phyloP scores from a whole-genome alignment of 2,329 filamentous ascomycete genomes.

The Epichloe gansuensis region DNA sequence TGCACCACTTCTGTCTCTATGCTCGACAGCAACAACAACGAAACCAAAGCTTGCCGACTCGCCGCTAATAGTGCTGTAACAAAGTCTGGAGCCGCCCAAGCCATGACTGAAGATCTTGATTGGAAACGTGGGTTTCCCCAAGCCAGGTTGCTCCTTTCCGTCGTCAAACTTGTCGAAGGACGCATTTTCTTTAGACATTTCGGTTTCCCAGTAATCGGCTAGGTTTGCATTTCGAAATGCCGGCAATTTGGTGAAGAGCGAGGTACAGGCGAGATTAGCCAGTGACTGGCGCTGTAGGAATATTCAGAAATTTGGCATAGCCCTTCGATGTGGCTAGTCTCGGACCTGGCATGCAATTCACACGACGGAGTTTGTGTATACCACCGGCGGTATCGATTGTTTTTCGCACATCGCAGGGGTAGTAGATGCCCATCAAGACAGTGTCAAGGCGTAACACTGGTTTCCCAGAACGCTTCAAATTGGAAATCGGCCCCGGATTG shows the following conservation, averaged over 20 bases:
- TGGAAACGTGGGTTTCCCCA: slow-evolving; percentile 39
- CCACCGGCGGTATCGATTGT: slow-evolving; percentile 14
- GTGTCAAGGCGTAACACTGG: slow-evolving; percentile 36
- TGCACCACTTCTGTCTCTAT: slow-evolving; percentile 52
- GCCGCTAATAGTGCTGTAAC: slow-evolving; percentile 50
- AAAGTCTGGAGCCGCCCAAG: slow-evolving; percentile 49
- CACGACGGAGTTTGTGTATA: slow-evolving; percentile 33
- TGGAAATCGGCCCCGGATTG: slow-evolving; percentile 26
- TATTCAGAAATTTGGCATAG: slow-evolving; percentile 48
- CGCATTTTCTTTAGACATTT: slow-evolving; percentile 21
- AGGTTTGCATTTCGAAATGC: slow-evolving; percentile 49
- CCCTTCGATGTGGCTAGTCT: slow-evolving; percentile 43
- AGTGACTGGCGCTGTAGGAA: slow-evolving; percentile 36
- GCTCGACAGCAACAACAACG: slow-evolving; percentile 52
- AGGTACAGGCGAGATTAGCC: slow-evolving; percentile 44
- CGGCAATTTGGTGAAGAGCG: slow-evolving; percentile 53
- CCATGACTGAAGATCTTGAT: slow-evolving; percentile 56
- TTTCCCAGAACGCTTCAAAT: slow-evolving; percentile 26
- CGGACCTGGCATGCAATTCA: slow-evolving; percentile 51
- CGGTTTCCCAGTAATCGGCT: slow-evolving; percentile 40
- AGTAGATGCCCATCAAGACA: slow-evolving; percentile 53
- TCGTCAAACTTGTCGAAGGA: slow-evolving; percentile 16
- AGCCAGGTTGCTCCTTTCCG: slow-evolving; percentile 13
- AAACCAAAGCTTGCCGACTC: slow-evolving; percentile 57
- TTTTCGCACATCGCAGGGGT: slow-evolving; percentile 37